A percentile compares a stretch with the other conserved stretches of the same genome.
Conservation (phyloP, 495 filamentous ascomycete genomes). For the Tuber aestivum region DNA sequence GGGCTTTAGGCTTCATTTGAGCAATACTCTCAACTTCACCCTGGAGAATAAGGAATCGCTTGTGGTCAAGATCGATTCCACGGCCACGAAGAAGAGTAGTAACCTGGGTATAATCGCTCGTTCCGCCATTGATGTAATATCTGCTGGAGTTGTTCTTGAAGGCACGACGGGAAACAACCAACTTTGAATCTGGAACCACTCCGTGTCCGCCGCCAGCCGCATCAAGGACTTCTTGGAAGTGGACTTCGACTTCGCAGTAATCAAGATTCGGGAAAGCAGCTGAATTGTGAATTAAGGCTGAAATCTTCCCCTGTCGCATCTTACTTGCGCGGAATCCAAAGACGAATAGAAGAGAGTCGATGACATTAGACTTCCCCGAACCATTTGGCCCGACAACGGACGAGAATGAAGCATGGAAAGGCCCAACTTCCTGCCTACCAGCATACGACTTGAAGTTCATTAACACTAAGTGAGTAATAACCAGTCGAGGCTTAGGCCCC, state of each 20-base stretch:
- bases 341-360: slow-evolving; percentile 94
- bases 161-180: slow-evolving; percentile 83
- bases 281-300: slow-evolving; percentile 93
- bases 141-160: slow-evolving; percentile 98
- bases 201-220: slow-evolving; percentile 63
- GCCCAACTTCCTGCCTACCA: slow-evolving; percentile 87
- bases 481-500: slow-evolving; percentile 73
- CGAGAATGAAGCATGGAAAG: slow-evolving; percentile 96
- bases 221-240: slow-evolving; percentile 92
- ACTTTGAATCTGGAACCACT: slow-evolving; percentile 70
- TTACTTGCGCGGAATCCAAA: slow-evolving; percentile 98
- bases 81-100: slow-evolving; percentile 80
- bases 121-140: slow-evolving; percentile 87
- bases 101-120: slow-evolving; percentile 84
- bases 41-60: slow-evolving; percentile 94
- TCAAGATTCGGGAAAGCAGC: slow-evolving; percentile 76
- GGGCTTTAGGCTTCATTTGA: slow-evolving; percentile 97
- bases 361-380: slow-evolving; percentile 97
- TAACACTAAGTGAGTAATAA: slow-evolving; percentile 82
- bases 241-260: slow-evolving; percentile 88
- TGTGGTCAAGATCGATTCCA: slow-evolving; percentile 94
- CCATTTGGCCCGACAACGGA: slow-evolving; percentile 97
- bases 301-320: slow-evolving; percentile 98
- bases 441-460: slow-evolving; percentile 99
- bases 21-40: slow-evolving; percentile 98